A percentile compares a stretch with the other conserved stretches of the same genome.
Evolutionary conservation across 495 filamentous ascomycete species (phyloP).

Genomic region (Talaromyces ruber): DNA sequence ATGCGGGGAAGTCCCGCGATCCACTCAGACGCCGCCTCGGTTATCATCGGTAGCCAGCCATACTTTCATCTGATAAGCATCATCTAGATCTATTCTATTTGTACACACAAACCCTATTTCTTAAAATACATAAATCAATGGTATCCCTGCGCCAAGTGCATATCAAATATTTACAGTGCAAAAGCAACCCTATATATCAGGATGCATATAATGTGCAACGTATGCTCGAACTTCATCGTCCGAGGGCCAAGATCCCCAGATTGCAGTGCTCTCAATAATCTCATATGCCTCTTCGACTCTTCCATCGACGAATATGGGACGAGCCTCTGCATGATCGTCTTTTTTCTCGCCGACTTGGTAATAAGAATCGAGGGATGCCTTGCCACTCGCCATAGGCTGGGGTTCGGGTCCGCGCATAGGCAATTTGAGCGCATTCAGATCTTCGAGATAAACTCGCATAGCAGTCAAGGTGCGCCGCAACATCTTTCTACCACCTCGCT

Average conservation of each 20-base stretch:
- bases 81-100: not conserved
- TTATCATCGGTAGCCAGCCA: not conserved
- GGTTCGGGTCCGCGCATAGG: not conserved
- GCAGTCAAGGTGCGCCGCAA: conserved; percentile 43
- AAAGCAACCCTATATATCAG: not conserved
- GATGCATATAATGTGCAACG: conserved; percentile 9
- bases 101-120: not conserved
- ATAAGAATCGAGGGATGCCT: not conserved
- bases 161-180: conserved; percentile 2
- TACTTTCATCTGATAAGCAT: not conserved
- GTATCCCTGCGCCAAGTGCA: not conserved
- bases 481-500: conserved; percentile 30
- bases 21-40: not conserved
- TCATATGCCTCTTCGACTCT: conserved; percentile 30
- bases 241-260: conserved; percentile 47
- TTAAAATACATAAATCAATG: not conserved
- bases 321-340: not conserved
- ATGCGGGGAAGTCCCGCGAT: not conserved
- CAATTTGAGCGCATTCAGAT: conserved; percentile 9
- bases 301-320: conserved; percentile 13
- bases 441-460: conserved; percentile 45
- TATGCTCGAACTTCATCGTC: conserved; percentile 44
- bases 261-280: conserved; percentile 32
- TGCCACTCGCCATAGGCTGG: not conserved
- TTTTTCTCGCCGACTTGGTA: not conserved